These are phyloP conservation scores for Candida arabinofermentans DNA, from an alignment of 805 yeast genomes.

Conservation along the genomic window DNA sequence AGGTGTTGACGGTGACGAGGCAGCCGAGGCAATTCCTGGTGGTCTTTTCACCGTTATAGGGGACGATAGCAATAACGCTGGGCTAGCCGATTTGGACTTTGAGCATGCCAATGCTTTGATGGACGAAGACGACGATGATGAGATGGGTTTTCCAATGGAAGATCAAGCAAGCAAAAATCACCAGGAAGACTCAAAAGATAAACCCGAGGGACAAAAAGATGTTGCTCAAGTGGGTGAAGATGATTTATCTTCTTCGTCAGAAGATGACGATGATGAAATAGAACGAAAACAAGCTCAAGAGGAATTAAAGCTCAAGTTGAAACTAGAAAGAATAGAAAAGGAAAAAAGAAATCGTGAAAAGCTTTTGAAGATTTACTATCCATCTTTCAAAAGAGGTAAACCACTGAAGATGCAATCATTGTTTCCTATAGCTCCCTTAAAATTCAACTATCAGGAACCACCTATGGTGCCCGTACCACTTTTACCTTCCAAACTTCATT, in stretches of 20 bases:
- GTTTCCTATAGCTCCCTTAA: constrained; percentile 55
- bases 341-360: constrained; percentile 32
- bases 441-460: constrained; percentile 51
- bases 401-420: constrained; percentile 62
- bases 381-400: constrained; percentile 52
- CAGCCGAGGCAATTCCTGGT: constrained; percentile 21
- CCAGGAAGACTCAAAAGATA: constrained; percentile 2
- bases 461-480: constrained; percentile 39
- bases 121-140: constrained; percentile 19
- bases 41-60: constrained; percentile 31
- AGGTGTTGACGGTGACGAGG: constrained; percentile 32
- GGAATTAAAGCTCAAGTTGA: constrained; percentile 6
- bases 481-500: constrained; percentile 52
- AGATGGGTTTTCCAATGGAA: constrained; percentile 10
- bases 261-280: constrained; percentile 26
- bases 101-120: constrained; percentile 25
- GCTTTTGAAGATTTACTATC: constrained; percentile 49
- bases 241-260: constrained; percentile 21
- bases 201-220: constrained; percentile 4
- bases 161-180: constrained; percentile 3
- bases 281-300: constrained; percentile 7
- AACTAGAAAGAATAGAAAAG: constrained; percentile 18
- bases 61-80: constrained; percentile 22
- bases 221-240: constrained; percentile 21
- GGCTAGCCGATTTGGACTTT: constrained; percentile 29